Conservation (phyloP, 2,329 filamentous ascomycete species). For the Paraphaeosphaeria sporulosa region DNA sequence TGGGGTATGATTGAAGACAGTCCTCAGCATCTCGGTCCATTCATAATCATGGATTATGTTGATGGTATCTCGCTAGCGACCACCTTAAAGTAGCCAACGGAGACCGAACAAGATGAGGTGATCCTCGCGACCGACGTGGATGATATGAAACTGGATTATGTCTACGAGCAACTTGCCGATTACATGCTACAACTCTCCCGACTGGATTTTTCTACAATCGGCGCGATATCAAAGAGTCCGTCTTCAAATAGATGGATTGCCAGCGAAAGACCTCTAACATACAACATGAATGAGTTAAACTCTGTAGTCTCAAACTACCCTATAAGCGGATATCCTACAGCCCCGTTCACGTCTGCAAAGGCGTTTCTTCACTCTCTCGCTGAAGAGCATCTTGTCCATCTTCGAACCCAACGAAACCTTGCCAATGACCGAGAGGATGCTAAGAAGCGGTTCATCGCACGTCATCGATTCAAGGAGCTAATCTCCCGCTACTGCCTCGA, state of each 20-base stretch:
- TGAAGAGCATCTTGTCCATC: not conserved
- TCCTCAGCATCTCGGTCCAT: constrained; percentile 32
- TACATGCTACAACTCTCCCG: constrained; percentile 24
- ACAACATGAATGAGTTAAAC: constrained; percentile 32
- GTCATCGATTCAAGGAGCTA: too few relatives aligned
- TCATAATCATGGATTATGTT: constrained; percentile 36
- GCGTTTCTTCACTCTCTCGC: constrained; percentile 25
- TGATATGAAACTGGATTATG: constrained; percentile 25
- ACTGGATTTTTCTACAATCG: constrained; percentile 23
- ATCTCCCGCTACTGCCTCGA: too few relatives aligned
- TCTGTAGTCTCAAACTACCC: constrained; percentile 42
- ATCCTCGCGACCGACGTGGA: constrained; percentile 22
- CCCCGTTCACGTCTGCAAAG: constrained; percentile 29
- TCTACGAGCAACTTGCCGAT: constrained; percentile 29
- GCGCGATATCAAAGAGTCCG: constrained; percentile 43
- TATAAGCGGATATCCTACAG: constrained; percentile 34
- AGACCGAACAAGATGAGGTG: constrained; percentile 26
- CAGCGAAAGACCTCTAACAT: constrained; percentile 27
- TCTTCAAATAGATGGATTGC: constrained; percentile 40
- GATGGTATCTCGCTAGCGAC: constrained; percentile 25
- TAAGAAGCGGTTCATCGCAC: too few relatives aligned
- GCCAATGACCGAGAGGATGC: too few relatives aligned
- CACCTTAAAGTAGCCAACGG: constrained; percentile 26
- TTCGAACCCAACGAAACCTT: too few relatives aligned
- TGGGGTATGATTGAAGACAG: constrained; percentile 31